Percentiles rank a stretch among this genome's conserved stretches.
phyloP scores from a whole-genome alignment of 1,284 basidiomycete genomes.

The Sanghuangporus weigelae region DNA sequence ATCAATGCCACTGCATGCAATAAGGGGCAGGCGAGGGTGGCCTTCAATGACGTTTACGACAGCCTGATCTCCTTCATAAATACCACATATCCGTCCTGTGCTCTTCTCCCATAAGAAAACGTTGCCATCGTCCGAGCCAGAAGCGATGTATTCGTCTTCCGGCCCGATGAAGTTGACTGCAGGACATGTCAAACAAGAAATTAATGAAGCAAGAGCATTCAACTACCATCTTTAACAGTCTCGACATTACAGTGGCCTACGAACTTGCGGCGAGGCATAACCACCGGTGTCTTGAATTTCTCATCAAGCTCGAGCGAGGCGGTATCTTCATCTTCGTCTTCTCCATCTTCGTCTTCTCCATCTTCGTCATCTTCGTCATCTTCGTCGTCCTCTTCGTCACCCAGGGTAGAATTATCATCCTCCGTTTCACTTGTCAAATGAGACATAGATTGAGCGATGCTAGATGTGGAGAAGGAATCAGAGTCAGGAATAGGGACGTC shows the following conservation, averaged over 20 bases:
- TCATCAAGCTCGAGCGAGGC: conserved; percentile 23
- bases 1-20: conserved; percentile 89
- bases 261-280: conserved; percentile 68
- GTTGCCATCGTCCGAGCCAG: conserved; percentile 89
- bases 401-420: conserved; percentile 20
- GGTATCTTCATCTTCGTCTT: conserved; percentile 26
- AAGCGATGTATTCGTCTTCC: conserved; percentile 71
- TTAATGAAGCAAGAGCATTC: neutral
- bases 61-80: conserved; percentile 78
- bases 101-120: conserved; percentile 82
- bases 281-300: conserved; percentile 26
- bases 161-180: conserved; percentile 83
- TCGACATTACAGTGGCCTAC: conserved; percentile 76
- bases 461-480: neutral
- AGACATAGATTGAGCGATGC: neutral
- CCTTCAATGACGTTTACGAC: conserved; percentile 88
- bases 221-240: conserved; percentile 88
- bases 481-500: neutral
- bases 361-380: conserved; percentile 22
- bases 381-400: conserved; percentile 10
- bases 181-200: neutral
- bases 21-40: conserved; percentile 74
- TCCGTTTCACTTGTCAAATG: conserved; percentile 24
- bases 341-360: conserved; percentile 20
- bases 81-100: conserved; percentile 59